Conservation (phyloP, 768 basidiomycete species). For the Amanita fuliginea region DNA sequence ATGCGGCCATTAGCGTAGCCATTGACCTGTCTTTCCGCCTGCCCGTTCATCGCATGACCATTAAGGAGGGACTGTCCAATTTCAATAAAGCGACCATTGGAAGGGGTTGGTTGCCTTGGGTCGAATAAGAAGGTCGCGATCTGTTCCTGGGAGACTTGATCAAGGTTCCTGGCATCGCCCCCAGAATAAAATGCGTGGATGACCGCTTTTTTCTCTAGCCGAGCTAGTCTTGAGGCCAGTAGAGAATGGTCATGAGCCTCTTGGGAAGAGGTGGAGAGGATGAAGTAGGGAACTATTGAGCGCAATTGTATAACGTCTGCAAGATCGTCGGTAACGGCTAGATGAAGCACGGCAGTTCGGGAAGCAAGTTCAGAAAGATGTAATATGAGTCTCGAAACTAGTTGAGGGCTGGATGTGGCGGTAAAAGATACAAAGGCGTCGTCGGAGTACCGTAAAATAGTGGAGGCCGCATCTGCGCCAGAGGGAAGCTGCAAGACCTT, state of each 20-base stretch:
- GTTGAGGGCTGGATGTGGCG: background rate
- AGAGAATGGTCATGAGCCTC: conserved; percentile 87
- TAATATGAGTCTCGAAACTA: background rate
- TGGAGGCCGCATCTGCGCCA: background rate
- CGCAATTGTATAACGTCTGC: conserved; percentile 69
- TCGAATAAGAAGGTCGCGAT: conserved; percentile 51
- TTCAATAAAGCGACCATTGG: conserved; percentile 11
- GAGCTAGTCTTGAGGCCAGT: conserved; percentile 73
- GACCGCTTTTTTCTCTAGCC: conserved; percentile 60
- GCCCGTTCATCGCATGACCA: conserved; percentile 14
- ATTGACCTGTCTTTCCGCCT: conserved; percentile 15
- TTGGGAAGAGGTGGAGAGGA: conserved; percentile 68
- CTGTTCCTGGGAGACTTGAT: conserved; percentile 47
- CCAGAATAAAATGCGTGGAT: conserved; percentile 69
- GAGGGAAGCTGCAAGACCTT: no score
- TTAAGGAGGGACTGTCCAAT: background rate
- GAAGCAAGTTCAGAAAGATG: conserved; percentile 4
- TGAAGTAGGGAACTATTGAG: conserved; percentile 68
- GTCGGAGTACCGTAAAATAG: conserved; percentile 1
- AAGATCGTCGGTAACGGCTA: conserved; percentile 30
- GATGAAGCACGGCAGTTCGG: conserved; percentile 2
- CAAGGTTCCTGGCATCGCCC: conserved; percentile 24
- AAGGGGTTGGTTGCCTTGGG: conserved; percentile 25
- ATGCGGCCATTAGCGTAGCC: conserved; percentile 8
- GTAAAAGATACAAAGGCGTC: no score